These are phyloP conservation scores for Teratosphaeria destructans DNA, from an alignment of 2,329 filamentous ascomycete genomes.

Conservation along the genomic window DNA sequence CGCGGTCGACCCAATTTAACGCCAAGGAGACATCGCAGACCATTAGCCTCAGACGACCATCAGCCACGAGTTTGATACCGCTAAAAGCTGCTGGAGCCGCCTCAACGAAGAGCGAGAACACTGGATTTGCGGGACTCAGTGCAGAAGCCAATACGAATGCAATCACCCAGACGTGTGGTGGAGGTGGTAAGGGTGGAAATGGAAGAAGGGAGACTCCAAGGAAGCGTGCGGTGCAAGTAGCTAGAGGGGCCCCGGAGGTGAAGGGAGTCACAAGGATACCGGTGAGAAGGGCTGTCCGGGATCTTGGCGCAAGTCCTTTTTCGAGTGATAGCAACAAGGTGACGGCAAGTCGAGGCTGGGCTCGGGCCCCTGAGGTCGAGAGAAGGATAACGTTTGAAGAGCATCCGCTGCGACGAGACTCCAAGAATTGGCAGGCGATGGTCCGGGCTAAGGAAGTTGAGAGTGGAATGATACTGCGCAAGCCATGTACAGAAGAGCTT, in stretches of 20 bases:
- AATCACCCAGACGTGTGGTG: not conserved
- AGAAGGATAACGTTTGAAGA: not conserved
- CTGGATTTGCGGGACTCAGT: not conserved
- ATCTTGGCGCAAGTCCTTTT: not conserved
- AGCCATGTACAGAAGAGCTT: not conserved
- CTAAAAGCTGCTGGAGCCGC: not conserved
- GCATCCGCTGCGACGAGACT: not conserved
- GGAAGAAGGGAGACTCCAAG: not conserved
- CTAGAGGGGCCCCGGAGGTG: not conserved
- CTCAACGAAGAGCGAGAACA: not conserved
- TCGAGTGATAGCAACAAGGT: not conserved
- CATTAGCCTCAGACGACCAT: not conserved
- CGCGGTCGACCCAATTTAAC: not conserved
- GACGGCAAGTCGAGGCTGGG: not conserved
- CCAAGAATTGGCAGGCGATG: not conserved
- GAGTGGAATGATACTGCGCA: not conserved
- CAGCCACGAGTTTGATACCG: not conserved
- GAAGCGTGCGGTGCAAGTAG: not conserved
- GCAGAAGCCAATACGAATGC: not conserved
- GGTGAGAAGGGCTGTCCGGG: not conserved
- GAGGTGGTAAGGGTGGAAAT: not conserved
- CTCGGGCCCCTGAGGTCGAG: not conserved
- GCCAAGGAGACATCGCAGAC: not conserved
- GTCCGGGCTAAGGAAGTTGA: not conserved
- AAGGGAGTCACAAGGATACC: not conserved